Evolutionary conservation across 164 flowering plant species (phyloP), one percentile per base, ranked within the genome.

Genomic region (Piper betle): DNA sequence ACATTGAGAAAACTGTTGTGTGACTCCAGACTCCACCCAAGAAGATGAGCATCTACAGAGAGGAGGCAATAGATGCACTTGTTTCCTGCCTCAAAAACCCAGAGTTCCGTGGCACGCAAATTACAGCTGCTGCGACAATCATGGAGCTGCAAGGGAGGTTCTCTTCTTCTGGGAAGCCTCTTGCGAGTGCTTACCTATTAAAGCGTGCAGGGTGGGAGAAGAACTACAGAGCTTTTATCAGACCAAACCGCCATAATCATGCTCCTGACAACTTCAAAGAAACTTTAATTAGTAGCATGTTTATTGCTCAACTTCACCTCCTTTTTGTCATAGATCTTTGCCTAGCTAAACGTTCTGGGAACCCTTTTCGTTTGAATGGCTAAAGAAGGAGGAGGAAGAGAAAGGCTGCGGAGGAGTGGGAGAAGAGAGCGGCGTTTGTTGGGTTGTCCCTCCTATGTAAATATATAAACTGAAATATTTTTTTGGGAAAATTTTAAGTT

Each of bases 41-140:
- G 73, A 85, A 85, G 72, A 85, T 84, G 88, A 88, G 96, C 69
- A 85, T 88, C 55, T 88, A 79, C 68, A 77, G 96, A 16, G 91
- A 88, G 73, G 91, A 88, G 70, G 89, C 96, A 40, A 74, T 88
- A 40, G 91, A 85, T 74, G 60, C 73, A 64, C 82, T 88, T 17
- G 80, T 85, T 65, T 78, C 86, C 52, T 79, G 88, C 81, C 87
- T 88, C 37, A 77, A 74, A 63, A 74, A 82, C 52, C 67, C 84
- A 4, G 78, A 82, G 6, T 77, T 65, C 43, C 91, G 86, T 37
- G 59, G 67, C 57, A 61, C 80, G 25, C 96, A 85, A 68, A 72
- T 82, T 55, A 74, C 75, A 55, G 91, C 96, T 63, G 91, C 91
- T n/a, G 79, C 81, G 73, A 85, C 83, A 33, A 74, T 88, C 53